Conservation (phyloP, 805 yeast species). For the Saccharomycopsis sp. region DNA sequence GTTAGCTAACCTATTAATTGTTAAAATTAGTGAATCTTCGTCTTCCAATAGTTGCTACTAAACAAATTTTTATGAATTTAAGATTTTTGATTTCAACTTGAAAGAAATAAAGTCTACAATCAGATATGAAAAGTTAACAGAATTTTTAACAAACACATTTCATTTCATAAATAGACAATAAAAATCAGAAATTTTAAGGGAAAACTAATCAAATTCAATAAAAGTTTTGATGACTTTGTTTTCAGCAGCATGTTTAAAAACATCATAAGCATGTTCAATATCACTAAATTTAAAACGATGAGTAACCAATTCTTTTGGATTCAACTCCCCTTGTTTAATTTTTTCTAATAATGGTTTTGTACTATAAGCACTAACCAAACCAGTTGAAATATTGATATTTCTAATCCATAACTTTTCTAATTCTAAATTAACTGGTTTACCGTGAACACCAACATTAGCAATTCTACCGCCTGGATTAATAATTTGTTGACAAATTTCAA, state of each 20-base stretch:
- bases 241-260: conserved; percentile 42
- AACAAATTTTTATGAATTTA: no score
- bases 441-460: conserved; percentile 55
- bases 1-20: no score
- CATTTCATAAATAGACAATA: no score
- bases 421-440: conserved; percentile 30
- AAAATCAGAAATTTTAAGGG: no score
- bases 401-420: conserved; percentile 37
- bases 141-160: neutral
- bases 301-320: conserved; percentile 39
- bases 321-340: conserved; percentile 26
- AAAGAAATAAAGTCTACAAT: neutral
- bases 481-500: conserved; percentile 45
- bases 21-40: no score
- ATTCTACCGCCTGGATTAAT: conserved; percentile 51
- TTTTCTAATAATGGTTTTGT: conserved; percentile 29
- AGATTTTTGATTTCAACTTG: no score
- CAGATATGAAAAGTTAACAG: neutral
- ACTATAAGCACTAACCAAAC: conserved; percentile 38
- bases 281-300: conserved; percentile 47
- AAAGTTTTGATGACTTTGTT: conserved; percentile 42
- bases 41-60: no score
- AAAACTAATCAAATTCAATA: neutral
- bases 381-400: conserved; percentile 35
- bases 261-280: conserved; percentile 49